Evolutionary conservation across 1,139 yeast genomes (phyloP).

Genomic region (Arxiozyma slooffiae): DNA sequence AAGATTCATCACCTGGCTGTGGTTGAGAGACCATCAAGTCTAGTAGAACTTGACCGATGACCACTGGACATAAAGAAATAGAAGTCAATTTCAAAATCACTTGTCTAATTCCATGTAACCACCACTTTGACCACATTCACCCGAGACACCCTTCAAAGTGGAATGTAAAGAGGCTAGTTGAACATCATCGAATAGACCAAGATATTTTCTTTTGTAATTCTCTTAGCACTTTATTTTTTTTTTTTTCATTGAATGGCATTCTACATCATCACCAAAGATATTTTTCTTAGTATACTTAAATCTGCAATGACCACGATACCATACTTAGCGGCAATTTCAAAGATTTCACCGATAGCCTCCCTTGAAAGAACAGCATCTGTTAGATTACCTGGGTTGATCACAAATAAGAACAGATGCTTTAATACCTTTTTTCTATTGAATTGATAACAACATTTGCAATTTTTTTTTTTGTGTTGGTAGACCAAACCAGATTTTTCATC

Average conservation of each 20-base stretch:
- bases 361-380: constrained; percentile 73
- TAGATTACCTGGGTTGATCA: constrained; percentile 93
- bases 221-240: constrained; percentile 52
- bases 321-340: constrained; percentile 70
- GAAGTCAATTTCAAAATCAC: constrained; percentile 77
- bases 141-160: constrained; percentile 90
- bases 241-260: constrained; percentile 54
- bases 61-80: constrained; percentile 85
- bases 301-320: constrained; percentile 86
- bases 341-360: constrained; percentile 56
- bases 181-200: constrained; percentile 51
- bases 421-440: constrained; percentile 45
- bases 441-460: constrained; percentile 48
- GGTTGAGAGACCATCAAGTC: constrained; percentile 95
- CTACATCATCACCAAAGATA: constrained; percentile 47
- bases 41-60: constrained; percentile 84
- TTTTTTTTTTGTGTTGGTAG: constrained; percentile 61
- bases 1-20: constrained; percentile 62
- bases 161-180: constrained; percentile 90
- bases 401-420: constrained; percentile 73
- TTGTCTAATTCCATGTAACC: constrained; percentile 89
- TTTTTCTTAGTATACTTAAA: constrained; percentile 97
- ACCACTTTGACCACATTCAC: constrained; percentile 99
- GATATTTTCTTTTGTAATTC: constrained; percentile 43
- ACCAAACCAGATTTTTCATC: constrained; percentile 78